Evolutionary conservation across 345 rosid genomes (phyloP).

Genomic region (Linum usitatissimum): DNA sequence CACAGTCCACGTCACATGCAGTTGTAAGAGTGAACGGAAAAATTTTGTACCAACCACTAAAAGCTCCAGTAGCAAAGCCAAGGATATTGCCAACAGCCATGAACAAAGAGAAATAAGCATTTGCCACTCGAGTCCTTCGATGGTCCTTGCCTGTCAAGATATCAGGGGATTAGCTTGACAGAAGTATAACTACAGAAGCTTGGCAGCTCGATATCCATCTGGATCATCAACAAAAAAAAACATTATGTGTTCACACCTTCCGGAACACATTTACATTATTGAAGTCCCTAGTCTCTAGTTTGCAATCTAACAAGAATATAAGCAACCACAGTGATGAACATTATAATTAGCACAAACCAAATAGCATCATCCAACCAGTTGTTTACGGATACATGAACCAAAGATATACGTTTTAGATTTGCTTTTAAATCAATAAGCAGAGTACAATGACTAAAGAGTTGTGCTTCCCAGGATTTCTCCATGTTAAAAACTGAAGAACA

Average conservation of each 20-base stretch:
- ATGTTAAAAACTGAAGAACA: too few relatives aligned
- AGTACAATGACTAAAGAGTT: background rate
- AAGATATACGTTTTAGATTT: too few relatives aligned
- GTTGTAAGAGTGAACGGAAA: constrained; percentile 60
- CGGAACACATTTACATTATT: background rate
- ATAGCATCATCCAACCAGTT: background rate
- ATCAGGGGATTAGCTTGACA: background rate
- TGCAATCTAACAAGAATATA: background rate
- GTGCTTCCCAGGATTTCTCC: background rate
- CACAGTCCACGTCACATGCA: constrained; percentile 73
- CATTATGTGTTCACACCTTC: too few relatives aligned
- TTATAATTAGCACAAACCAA: background rate
- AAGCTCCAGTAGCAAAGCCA: constrained; percentile 89
- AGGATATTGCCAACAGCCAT: constrained; percentile 91
- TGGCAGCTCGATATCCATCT: background rate
- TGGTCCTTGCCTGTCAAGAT: constrained; percentile 63
- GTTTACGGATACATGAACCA: too few relatives aligned
- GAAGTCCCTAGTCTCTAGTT: background rate
- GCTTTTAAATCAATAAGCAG: too few relatives aligned
- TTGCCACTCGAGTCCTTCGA: constrained; percentile 83
- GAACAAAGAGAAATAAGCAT: constrained; percentile 83
- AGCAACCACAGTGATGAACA: background rate
- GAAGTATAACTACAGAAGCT: background rate
- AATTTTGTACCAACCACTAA: constrained; percentile 79
- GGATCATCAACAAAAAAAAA: background rate